Evolutionary conservation across 768 basidiomycete genomes (phyloP).

Genomic region (Phanerochaete carnosa): DNA sequence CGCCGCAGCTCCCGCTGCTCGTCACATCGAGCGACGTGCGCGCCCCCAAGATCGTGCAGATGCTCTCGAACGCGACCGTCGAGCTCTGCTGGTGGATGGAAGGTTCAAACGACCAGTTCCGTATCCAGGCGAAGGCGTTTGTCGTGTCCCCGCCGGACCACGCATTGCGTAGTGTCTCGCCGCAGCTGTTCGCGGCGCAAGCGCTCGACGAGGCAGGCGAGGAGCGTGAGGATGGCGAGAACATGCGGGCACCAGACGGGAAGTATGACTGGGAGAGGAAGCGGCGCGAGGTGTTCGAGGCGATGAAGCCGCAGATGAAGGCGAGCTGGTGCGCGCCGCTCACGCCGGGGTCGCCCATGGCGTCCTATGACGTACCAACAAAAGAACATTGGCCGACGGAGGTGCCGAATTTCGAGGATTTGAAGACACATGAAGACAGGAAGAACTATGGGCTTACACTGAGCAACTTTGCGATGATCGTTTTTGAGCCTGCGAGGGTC

Average conservation of each 20-base stretch:
- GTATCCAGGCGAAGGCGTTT: slow-evolving; percentile 55
- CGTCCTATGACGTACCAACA: slow-evolving; percentile 52
- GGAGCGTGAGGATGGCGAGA: neutral
- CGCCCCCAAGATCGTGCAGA: slow-evolving; percentile 61
- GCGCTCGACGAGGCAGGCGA: slow-evolving; percentile 15
- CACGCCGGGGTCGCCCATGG: slow-evolving; percentile 53
- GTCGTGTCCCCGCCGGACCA: slow-evolving; percentile 51
- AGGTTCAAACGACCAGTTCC: slow-evolving; percentile 67
- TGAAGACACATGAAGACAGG: slow-evolving; percentile 38
- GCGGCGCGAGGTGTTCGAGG: slow-evolving; percentile 56
- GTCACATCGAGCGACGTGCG: slow-evolving; percentile 71
- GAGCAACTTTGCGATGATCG: slow-evolving; percentile 64
- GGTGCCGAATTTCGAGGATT: slow-evolving; percentile 44
- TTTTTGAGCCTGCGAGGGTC: slow-evolving; percentile 67
- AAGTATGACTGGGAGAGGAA: slow-evolving; percentile 65
- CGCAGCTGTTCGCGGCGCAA: slow-evolving; percentile 14
- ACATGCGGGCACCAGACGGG: slow-evolving; percentile 3
- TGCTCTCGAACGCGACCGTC: slow-evolving; percentile 44
- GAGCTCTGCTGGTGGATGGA: slow-evolving; percentile 78
- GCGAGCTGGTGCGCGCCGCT: slow-evolving; percentile 68
- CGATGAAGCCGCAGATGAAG: slow-evolving; percentile 58
- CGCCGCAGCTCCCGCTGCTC: slow-evolving; percentile 54
- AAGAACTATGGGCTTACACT: slow-evolving; percentile 51
- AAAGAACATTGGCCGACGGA: slow-evolving; percentile 50
- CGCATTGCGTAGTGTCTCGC: slow-evolving; percentile 32